Conservation (phyloP, 2,329 filamentous ascomycete species). For the Polytolypa hystricis region DNA sequence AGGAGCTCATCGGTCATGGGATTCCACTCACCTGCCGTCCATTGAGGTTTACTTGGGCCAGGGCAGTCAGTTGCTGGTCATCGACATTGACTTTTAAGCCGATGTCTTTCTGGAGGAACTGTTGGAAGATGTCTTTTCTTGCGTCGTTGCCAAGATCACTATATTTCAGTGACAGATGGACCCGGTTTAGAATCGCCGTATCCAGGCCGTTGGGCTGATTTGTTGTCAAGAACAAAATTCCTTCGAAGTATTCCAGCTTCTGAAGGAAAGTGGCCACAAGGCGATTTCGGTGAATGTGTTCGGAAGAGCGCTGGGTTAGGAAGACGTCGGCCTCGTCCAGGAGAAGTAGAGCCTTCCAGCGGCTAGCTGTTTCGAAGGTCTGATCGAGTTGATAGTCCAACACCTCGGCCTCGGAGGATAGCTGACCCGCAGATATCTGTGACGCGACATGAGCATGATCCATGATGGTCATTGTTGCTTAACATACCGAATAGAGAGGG, state of each 20-base stretch:
- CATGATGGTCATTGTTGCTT: neutral
- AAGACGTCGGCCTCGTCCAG: constrained; percentile 9
- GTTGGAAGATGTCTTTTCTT: constrained; percentile 22
- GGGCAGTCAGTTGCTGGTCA: neutral
- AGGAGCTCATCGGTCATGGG: too few species aligned
- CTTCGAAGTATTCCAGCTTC: constrained; percentile 16
- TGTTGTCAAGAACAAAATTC: constrained; percentile 23
- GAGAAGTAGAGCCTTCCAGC: constrained; percentile 8
- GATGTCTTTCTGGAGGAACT: constrained; percentile 10
- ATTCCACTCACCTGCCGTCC: neutral
- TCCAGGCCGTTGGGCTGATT: constrained; percentile 28
- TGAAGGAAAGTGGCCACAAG: constrained; percentile 9
- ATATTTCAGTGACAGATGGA: constrained; percentile 25
- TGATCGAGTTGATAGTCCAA: constrained; percentile 6
- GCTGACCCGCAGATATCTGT: neutral
- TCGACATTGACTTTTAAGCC: constrained; percentile 7
- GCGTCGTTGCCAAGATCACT: constrained; percentile 16
- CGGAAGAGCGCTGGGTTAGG: neutral
- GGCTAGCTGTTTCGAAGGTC: constrained; percentile 4
- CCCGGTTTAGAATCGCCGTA: constrained; percentile 24
- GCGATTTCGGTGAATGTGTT: neutral
- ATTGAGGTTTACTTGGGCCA: neutral
- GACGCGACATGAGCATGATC: neutral
- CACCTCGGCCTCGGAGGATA: constrained; percentile 1
- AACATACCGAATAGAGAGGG: constrained; percentile 39